Percentiles rank a stretch among this genome's conserved stretches.
These are phyloP conservation scores for Iris pallida DNA, from an alignment of 116 monocot species.

Conservation along the genomic window DNA sequence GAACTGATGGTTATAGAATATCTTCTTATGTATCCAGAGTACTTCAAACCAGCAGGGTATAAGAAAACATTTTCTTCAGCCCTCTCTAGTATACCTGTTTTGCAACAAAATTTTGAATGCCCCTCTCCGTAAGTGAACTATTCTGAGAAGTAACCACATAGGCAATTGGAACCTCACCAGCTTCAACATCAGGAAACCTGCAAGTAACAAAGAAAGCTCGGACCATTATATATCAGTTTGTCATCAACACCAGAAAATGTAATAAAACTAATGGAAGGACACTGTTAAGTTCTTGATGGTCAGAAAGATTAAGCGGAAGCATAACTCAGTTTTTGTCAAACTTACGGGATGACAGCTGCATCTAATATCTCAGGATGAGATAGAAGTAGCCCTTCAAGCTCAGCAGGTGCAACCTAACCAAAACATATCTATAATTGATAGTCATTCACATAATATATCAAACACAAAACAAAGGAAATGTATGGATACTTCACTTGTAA, in stretches of 20 bases:
- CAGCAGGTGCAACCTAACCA: constrained; percentile 78
- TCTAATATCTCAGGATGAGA: constrained; percentile 75
- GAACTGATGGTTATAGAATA: too few species aligned
- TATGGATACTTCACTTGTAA: too few species aligned
- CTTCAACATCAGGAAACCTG: constrained; percentile 85
- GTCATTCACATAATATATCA: too few species aligned
- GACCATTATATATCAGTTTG: too few species aligned
- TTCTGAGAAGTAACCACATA: constrained; percentile 55
- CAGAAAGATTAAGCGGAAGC: too few species aligned
- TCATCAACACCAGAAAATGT: too few species aligned
- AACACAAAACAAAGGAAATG: too few species aligned
- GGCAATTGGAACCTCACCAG: constrained; percentile 85
- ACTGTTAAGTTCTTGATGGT: too few species aligned
- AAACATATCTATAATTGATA: neutral
- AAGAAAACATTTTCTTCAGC: too few species aligned
- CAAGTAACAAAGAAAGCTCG: neutral
- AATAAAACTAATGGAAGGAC: too few species aligned
- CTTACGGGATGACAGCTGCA: constrained; percentile 87
- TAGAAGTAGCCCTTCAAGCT: constrained; percentile 75
- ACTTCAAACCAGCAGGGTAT: too few species aligned
- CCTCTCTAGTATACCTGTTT: constrained; percentile 41
- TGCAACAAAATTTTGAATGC: constrained; percentile 68
- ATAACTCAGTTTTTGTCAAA: neutral
- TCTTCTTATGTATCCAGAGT: too few species aligned
- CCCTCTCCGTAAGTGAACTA: constrained; percentile 58